Base-by-base conservation (phyloP, 139 green algal species). In the Chlamydomonas sp. region DNA sequence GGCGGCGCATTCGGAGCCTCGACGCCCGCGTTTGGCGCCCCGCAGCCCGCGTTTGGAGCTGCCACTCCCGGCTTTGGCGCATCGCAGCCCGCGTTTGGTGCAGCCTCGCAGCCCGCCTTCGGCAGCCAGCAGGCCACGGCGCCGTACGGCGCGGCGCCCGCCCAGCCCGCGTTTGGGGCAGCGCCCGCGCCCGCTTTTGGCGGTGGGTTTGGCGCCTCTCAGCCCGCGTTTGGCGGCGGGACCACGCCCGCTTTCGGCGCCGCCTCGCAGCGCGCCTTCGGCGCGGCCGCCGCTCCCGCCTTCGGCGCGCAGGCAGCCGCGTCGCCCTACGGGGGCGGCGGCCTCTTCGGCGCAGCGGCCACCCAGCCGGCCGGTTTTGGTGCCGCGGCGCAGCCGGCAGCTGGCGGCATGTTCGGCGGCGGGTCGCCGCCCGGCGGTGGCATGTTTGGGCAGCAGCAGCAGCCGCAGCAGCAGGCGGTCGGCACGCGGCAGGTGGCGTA, bases 401-500 rank as follows among this genome's bases (percentile, higher is more conserved):
- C 37, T 5, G 61, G 60, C 50, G 43, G 67, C 61, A 8, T 70
- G 65, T 77, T 72, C 43, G 72, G 64, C 2, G 48, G 24, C 22
- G 30, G 35, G 37, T 30, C 49, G 3, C n/a, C n/a, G n/a, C n/a
- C n/a, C n/a, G n/a, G n/a, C n/a, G n/a, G n/a, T n/a, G n/a, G n/a
- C n/a, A n/a, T n/a, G n/a, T 57, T 58, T 65, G 58, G 62, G 4
- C 30, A 28, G 58, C 65, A 35, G 61, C 10, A 35, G 35, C 37
- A 5, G 48, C 35, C 24, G 26, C 5, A 26, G 10, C 35, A 13
- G 58, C 34, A 37, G 54, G 58, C 26, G 72, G 58, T 38, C 1
- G 87, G 88, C 36, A 88, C 86, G 2, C 80, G 85, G 16, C 31
- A 54, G 3, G 71, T 80, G 35, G 63, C 78, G 1, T 91, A 80